Evolutionary conservation across 768 basidiomycete species (phyloP), one percentile per base, ranked within the genome.

Genomic region (Pulveroboletus frians): DNA sequence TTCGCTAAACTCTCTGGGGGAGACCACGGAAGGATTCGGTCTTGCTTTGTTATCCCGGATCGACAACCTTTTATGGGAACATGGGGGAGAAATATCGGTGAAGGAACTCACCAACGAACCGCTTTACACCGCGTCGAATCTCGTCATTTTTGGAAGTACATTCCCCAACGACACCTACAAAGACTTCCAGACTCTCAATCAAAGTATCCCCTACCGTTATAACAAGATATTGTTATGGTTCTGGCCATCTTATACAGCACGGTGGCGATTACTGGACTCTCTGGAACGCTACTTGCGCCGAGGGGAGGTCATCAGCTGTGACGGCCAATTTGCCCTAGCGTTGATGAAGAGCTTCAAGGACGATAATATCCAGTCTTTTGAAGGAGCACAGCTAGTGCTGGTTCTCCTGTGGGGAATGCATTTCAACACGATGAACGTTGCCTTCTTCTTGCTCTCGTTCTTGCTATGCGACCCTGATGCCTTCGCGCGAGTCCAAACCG

Each of bases 391-490:
- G 32, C 9, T 60, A n/a, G 43, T 58, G 6, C 52, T 64, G 39
- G 49, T 44, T 9, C 53, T 65, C 47, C 30, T 65, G 20, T 56
- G 55, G 58, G 56, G 51, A 2, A 31, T 54, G 1, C 63, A 63
- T 21, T 58, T 43, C 47, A 64, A 65, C 7, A 56, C 44, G 0
- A 3, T 65, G 26, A 56, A 43, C 47, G 60, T 52, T 39, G 21
- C 54, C 0, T 53, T 60, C 35, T 60, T 63, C 14, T 42, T 51
- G 21, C 31, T 64, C 2, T 50, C 56, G 1, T 60, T 50, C 29
- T 65, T 81, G 26, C 65, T 80, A 30, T 68, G 71, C 43, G 61
- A 75, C 47, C 74, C 74, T 0, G 59, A 64, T n/a, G 71, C 66
- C 1, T 66, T 79, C 62, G 66, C 69, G 23, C 73, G 70, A 44